Percentiles rank a stretch among this genome's conserved stretches.
These are phyloP conservation scores for Dendrobium huoshanense DNA, from an alignment of 106 monocot genomes.

Conservation along the genomic window DNA sequence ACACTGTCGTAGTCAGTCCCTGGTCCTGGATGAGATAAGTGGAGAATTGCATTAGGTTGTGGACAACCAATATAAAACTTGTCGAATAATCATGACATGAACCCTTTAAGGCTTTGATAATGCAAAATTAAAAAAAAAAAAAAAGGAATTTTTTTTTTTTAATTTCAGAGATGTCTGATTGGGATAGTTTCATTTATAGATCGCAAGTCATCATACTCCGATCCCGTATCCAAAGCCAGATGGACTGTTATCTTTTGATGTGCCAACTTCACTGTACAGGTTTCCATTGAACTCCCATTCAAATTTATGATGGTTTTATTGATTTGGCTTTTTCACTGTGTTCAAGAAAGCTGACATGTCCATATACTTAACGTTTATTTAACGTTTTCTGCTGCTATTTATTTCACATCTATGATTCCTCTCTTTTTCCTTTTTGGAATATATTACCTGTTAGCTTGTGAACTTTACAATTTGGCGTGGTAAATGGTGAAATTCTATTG, in stretches of 20 bases:
- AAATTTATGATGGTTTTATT: neutral
- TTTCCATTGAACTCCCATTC: constrained; percentile 7
- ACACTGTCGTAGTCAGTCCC: too few relatives aligned
- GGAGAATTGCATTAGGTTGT: too few relatives aligned
- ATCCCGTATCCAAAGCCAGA: constrained; percentile 89
- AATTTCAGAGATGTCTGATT: neutral
- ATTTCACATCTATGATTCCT: too few relatives aligned
- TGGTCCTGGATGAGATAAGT: too few relatives aligned
- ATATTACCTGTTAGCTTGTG: too few relatives aligned
- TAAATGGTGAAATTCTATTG: too few relatives aligned
- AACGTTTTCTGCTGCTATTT: too few relatives aligned
- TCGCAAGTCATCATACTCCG: constrained; percentile 50
- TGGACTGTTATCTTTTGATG: constrained; percentile 84
- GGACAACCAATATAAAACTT: too few relatives aligned
- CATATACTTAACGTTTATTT: neutral
- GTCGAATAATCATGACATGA: too few relatives aligned
- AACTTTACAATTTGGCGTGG: too few relatives aligned
- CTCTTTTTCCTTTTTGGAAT: too few relatives aligned
- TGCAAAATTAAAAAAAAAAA: neutral
- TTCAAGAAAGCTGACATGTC: neutral
- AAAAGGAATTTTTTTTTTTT: neutral
- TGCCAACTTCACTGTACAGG: constrained; percentile 97
- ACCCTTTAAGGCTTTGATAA: neutral
- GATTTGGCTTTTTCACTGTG: neutral
- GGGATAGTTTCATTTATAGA: constrained; percentile 24